A percentile compares a stretch with the other conserved stretches of the same genome.
phyloP scores from a whole-genome alignment of 73 alveolate species.

The Paramecium sexaurelia region DNA sequence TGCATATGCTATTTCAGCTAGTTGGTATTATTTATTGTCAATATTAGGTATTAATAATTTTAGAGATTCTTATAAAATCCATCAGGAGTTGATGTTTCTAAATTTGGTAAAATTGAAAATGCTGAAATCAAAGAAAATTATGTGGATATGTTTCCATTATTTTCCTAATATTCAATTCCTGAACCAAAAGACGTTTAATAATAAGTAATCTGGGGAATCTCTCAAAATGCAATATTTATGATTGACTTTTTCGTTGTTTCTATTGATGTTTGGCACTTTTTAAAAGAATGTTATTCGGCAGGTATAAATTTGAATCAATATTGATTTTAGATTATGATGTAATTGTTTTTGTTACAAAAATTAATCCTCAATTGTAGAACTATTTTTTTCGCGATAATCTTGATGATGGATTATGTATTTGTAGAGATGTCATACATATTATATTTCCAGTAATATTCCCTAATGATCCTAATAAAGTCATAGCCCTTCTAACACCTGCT shows the following conservation, averaged over 20 bases:
- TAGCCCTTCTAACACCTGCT: neutral
- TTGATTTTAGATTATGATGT: neutral
- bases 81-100: neutral
- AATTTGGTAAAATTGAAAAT: neutral
- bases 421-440: neutral
- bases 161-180: neutral
- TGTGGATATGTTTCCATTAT: neutral
- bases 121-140: neutral
- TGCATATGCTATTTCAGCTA: neutral
- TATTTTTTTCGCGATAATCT: neutral
- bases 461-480: neutral
- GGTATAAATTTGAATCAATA: neutral
- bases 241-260: neutral
- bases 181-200: too few relatives aligned
- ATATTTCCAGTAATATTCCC: neutral
- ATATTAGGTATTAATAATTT: neutral
- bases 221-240: neutral
- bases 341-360: neutral
- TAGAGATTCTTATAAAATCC: neutral
- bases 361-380: neutral
- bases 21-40: neutral
- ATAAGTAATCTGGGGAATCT: too few relatives aligned
- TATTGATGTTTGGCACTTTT: neutral
- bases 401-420: neutral
- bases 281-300: neutral